Conservation (phyloP, 2,329 filamentous ascomycete species). For the Beauveria caledonica region DNA sequence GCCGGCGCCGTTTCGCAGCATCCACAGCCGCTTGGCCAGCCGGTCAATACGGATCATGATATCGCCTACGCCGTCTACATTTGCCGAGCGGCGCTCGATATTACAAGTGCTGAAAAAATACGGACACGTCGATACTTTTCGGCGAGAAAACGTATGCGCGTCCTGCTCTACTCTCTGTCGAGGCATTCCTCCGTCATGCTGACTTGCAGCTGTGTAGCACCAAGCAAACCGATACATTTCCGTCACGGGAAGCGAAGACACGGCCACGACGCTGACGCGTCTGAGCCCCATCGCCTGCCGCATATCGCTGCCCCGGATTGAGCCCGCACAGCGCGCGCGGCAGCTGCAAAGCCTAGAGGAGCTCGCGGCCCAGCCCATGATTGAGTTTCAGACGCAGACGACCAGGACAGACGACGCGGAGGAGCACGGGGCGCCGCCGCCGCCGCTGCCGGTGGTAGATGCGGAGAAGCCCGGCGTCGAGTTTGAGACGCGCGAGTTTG, state of each 20-base stretch:
- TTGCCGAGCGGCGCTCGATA: constrained; percentile 48
- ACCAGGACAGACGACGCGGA: neutral
- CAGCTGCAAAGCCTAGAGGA: constrained; percentile 11
- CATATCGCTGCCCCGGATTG: constrained; percentile 23
- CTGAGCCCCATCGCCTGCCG: constrained; percentile 41
- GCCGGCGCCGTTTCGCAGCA: constrained; percentile 4
- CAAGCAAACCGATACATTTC: constrained; percentile 25
- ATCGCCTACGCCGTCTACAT: constrained; percentile 40
- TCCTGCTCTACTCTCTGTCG: neutral
- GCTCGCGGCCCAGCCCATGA: neutral
- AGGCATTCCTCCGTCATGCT: neutral
- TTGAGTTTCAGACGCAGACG: neutral
- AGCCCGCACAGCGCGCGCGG: constrained; percentile 25
- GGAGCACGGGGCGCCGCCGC: neutral
- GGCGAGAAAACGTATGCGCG: constrained; percentile 17
- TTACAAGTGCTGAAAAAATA: constrained; percentile 42
- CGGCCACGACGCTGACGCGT: constrained; percentile 31
- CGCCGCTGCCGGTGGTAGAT: neutral
- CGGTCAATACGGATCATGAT: constrained; percentile 43
- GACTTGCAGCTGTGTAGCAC: neutral
- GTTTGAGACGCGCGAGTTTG: constrained; percentile 27
- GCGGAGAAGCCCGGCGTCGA: neutral
- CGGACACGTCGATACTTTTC: constrained; percentile 45
- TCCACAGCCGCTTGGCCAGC: constrained; percentile 18
- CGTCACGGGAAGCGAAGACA: constrained; percentile 33